Evolutionary conservation across 2,329 filamentous ascomycete genomes (phyloP).

Genomic region (Knufia petricola): DNA sequence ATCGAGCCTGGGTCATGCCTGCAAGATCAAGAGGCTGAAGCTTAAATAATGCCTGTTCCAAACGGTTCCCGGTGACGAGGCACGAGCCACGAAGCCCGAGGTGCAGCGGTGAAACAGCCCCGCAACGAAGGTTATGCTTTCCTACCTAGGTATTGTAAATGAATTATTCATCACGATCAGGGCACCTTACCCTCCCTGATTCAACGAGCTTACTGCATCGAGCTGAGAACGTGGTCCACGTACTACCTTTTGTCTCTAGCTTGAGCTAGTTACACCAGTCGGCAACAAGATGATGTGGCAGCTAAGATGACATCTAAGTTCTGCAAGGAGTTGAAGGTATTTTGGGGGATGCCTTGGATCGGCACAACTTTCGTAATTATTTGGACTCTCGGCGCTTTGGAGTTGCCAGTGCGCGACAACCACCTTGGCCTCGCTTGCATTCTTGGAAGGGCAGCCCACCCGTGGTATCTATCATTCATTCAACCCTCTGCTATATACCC

Average conservation of each 20-base stretch:
- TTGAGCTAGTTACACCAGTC: too few relatives aligned
- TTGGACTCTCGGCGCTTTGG: background rate
- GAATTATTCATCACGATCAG: too few relatives aligned
- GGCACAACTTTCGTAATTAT: background rate
- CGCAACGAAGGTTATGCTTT: too few relatives aligned
- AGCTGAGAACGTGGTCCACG: background rate
- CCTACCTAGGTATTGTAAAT: too few relatives aligned
- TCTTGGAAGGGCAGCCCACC: background rate
- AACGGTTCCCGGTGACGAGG: background rate
- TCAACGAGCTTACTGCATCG: background rate
- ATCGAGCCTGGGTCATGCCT: background rate
- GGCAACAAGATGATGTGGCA: background rate
- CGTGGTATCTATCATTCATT: background rate
- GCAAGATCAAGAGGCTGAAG: background rate
- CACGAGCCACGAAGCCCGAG: background rate
- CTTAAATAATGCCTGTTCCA: background rate
- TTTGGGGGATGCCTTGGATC: background rate
- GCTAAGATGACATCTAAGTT: background rate
- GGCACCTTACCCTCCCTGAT: background rate
- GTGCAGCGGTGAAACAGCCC: background rate
- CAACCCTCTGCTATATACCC: background rate
- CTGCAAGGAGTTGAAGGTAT: background rate
- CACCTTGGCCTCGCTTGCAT: too few relatives aligned
- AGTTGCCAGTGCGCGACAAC: background rate
- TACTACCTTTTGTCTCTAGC: too few relatives aligned